A percentile compares a stretch with the other conserved stretches of the same genome.
These are phyloP conservation scores for Thecaphora thlaspeos DNA, from an alignment of 1,284 basidiomycete genomes.

Conservation along the genomic window DNA sequence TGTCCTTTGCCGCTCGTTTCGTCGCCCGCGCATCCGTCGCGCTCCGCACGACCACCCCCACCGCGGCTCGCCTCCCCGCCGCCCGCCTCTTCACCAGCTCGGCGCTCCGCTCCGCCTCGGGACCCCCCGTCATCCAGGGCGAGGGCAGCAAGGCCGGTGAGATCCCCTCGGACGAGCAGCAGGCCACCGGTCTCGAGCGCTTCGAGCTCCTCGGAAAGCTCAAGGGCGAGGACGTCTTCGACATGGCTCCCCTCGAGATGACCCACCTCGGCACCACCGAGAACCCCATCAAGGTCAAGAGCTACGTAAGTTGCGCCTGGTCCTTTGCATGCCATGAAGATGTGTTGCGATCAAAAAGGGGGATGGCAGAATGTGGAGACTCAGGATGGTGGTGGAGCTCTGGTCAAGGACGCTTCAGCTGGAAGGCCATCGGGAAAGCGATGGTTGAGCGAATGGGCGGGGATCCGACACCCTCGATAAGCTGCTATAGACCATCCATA, in stretches of 20 bases:
- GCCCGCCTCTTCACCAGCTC: slow-evolving; percentile 41
- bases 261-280: slow-evolving; percentile 82
- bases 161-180: slow-evolving; percentile 79
- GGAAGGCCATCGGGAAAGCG: no score
- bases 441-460: no score
- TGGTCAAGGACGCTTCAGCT: no score
- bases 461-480: no score
- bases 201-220: slow-evolving; percentile 85
- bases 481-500: no score
- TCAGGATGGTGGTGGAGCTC: no score
- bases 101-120: slow-evolving; percentile 35
- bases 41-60: slow-evolving; percentile 28
- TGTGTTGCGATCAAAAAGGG: no score
- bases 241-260: slow-evolving; percentile 80
- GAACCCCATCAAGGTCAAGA: slow-evolving; percentile 83
- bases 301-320: slow-evolving; percentile 81
- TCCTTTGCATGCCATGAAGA: no score
- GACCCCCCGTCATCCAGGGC: slow-evolving; percentile 71
- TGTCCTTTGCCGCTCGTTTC: slow-evolving; percentile 36
- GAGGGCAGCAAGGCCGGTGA: slow-evolving; percentile 73
- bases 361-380: no score
- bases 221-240: slow-evolving; percentile 87
- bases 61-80: slow-evolving; percentile 29
- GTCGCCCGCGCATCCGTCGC: slow-evolving; percentile 32
- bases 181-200: slow-evolving; percentile 95